Percentiles rank a stretch among this genome's conserved stretches.
phyloP scores from a whole-genome alignment of 2,329 filamentous ascomycete genomes.

The Cadophora sp. region DNA sequence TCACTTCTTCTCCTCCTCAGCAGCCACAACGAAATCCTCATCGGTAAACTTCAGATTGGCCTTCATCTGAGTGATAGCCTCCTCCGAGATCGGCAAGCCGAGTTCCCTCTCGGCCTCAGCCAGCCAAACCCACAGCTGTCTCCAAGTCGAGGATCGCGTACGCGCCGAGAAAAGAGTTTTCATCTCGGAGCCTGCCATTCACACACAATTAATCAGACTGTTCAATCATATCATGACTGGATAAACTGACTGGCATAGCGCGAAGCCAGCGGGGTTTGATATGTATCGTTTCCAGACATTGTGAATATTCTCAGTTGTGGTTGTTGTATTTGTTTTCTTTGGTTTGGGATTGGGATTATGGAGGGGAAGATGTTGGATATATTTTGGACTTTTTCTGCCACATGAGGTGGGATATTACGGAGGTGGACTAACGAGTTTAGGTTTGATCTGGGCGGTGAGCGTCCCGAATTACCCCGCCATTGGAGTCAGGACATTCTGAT shows the following conservation, averaged over 20 bases:
- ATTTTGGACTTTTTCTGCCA: not conserved
- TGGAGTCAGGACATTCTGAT: too few relatives aligned
- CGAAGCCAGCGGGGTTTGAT: conserved; percentile 72
- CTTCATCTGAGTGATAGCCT: conserved; percentile 80
- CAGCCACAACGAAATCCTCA: conserved; percentile 76
- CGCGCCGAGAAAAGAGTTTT: conserved; percentile 80
- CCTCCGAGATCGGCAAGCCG: conserved; percentile 74
- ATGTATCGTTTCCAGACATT: conserved; percentile 54
- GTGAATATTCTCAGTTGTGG: conserved; percentile 14
- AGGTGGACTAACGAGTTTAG: not conserved
- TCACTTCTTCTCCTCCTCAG: conserved; percentile 74
- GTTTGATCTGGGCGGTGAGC: not conserved
- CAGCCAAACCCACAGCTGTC: conserved; percentile 79
- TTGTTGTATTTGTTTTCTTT: not conserved
- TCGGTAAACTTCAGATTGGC: conserved; percentile 78
- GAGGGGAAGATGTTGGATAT: too few relatives aligned
- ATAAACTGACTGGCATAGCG: conserved; percentile 65
- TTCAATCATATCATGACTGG: too few relatives aligned
- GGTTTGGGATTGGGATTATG: too few relatives aligned
- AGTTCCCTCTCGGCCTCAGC: conserved; percentile 84
- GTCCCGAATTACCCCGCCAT: conserved; percentile 6
- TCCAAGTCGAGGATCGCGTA: conserved; percentile 56
- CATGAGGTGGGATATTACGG: not conserved
- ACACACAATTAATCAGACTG: too few relatives aligned
- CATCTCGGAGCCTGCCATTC: conserved; percentile 70